Conservation (phyloP, 768 basidiomycete species). For the Russula vinacea region DNA sequence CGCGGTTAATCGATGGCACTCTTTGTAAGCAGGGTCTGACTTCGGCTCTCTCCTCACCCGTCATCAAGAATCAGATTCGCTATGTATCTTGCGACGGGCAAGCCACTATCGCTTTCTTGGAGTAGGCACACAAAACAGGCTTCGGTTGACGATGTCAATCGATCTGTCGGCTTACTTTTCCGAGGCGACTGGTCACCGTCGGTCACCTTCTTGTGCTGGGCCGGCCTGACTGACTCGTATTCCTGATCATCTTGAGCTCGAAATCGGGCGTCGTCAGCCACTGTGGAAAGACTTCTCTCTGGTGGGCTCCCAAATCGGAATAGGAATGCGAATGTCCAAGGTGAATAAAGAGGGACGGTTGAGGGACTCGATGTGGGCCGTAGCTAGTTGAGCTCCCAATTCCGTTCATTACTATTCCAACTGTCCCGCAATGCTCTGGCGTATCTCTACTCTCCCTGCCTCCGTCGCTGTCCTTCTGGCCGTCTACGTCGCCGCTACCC, state of each 20-base stretch:
- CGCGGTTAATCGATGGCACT: too few relatives aligned
- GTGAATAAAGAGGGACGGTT: constrained; percentile 11
- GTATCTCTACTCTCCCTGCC: constrained; percentile 7
- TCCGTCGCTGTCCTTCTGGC: constrained; percentile 5
- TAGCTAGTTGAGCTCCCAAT: constrained; percentile 7
- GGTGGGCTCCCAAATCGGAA: background rate
- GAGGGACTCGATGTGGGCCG: background rate
- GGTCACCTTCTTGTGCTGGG: background rate
- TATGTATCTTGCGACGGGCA: too few relatives aligned
- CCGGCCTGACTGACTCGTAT: background rate
- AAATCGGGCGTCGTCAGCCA: background rate
- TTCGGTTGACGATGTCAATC: constrained; percentile 6
- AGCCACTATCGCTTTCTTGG: background rate
- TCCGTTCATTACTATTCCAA: constrained; percentile 20
- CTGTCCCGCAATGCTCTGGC: constrained; percentile 16
- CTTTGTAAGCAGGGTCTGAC: too few relatives aligned
- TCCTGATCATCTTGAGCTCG: background rate
- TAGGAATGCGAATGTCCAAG: constrained; percentile 18
- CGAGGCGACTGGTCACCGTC: too few relatives aligned
- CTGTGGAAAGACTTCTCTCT: background rate
- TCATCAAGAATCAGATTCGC: too few relatives aligned
- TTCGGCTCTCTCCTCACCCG: too few relatives aligned
- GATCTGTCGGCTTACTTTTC: too few relatives aligned
- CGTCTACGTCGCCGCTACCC: constrained; percentile 11
- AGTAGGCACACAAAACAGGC: background rate